These are phyloP conservation scores for Dunaliella primolecta DNA, from an alignment of 139 green algal species.

Conservation along the genomic window DNA sequence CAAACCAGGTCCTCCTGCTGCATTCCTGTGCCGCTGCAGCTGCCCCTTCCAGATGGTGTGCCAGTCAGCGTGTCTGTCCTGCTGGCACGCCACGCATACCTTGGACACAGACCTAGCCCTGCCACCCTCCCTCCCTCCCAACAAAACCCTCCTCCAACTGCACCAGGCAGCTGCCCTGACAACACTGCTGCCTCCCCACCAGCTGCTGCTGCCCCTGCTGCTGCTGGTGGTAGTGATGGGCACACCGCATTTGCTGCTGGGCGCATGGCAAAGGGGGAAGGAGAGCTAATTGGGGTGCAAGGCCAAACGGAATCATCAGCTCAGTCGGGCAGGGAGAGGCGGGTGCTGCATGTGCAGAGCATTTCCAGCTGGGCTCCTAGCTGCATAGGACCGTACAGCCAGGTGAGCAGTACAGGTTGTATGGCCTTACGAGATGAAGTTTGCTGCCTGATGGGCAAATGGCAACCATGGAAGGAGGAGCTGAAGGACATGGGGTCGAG, in stretches of 20 bases:
- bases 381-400: slow-evolving; percentile 97
- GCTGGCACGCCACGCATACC: slow-evolving; percentile 22
- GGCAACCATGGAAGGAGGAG: no score
- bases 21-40: slow-evolving; percentile 28
- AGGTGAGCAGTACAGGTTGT: slow-evolving; percentile 42
- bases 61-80: slow-evolving; percentile 54
- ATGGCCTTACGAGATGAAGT: not conserved
- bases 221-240: no score
- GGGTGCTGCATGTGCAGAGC: slow-evolving; percentile 94
- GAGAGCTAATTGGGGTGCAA: no score
- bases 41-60: slow-evolving; percentile 44
- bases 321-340: slow-evolving; percentile 29
- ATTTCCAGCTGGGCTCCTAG: slow-evolving; percentile 91
- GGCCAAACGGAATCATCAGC: no score
- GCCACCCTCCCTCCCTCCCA: no score
- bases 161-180: no score
- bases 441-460: not conserved
- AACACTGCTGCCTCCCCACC: no score
- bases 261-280: no score
- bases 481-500: no score
- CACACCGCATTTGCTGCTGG: no score
- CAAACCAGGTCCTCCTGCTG: no score
- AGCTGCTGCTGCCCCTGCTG: not conserved
- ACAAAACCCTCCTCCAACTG: slow-evolving; percentile 1
- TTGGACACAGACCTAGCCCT: not conserved